Conservation (phyloP, 2,329 filamentous ascomycete species). For the Penicillium brevicompactum region DNA sequence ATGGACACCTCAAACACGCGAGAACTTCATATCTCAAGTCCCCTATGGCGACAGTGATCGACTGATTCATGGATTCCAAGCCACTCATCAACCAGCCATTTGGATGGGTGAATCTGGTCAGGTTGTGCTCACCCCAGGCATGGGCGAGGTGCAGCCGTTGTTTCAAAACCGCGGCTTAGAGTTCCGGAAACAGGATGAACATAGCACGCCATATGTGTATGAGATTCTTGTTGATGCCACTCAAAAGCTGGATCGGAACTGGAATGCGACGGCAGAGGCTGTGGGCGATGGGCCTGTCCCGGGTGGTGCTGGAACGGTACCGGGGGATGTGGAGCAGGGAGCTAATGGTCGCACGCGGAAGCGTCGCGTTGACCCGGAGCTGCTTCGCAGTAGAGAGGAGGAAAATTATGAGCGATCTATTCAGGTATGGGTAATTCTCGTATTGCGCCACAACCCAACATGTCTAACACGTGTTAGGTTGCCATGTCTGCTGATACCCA, state of each 20-base stretch:
- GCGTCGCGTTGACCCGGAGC: constrained; percentile 11
- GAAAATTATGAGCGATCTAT: constrained; percentile 9
- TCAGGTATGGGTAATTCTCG: constrained; percentile 3
- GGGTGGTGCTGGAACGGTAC: constrained; percentile 44
- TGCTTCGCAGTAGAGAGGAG: not conserved
- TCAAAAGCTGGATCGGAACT: constrained; percentile 35
- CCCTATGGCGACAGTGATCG: constrained; percentile 50
- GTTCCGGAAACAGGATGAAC: constrained; percentile 48
- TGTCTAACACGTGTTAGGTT: constrained; percentile 11
- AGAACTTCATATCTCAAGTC: constrained; percentile 54
- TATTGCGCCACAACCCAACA: too few species aligned
- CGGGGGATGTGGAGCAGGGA: constrained; percentile 40
- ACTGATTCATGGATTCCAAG: constrained; percentile 53
- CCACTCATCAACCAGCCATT: constrained; percentile 55
- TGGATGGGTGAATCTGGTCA: constrained; percentile 56
- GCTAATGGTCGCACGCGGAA: constrained; percentile 44
- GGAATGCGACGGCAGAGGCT: constrained; percentile 39
- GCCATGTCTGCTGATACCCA: constrained; percentile 49
- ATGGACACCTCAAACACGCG: constrained; percentile 54
- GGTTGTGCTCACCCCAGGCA: constrained; percentile 46
- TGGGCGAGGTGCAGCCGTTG: constrained; percentile 32
- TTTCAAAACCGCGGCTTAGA: constrained; percentile 47
- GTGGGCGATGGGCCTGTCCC: constrained; percentile 40
- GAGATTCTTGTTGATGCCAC: constrained; percentile 46
- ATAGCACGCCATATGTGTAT: constrained; percentile 51